Conservation (phyloP, 805 yeast species). For the Grigorovia yakushimaensis region DNA sequence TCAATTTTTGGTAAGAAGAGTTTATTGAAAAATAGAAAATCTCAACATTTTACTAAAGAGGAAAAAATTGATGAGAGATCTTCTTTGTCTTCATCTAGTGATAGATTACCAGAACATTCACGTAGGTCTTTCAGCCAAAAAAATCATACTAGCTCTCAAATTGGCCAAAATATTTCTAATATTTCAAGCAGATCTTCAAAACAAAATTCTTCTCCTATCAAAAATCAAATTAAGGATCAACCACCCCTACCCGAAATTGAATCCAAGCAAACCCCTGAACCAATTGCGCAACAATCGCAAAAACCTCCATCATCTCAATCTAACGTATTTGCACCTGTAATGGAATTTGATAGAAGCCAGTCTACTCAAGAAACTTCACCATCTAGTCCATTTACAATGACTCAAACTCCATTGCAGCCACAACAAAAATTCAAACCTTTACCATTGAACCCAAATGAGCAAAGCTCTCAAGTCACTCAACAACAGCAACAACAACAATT, state of each 20-base stretch:
- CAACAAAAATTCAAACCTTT: conserved; percentile 19
- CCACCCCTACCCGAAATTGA: neutral
- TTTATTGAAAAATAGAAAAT: conserved; percentile 33
- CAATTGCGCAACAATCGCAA: neutral
- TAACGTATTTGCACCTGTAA: neutral
- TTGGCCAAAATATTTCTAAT: neutral
- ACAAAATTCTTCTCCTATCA: neutral
- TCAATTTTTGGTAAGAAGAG: conserved; percentile 57
- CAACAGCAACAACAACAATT: conserved; percentile 6
- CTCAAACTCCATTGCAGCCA: conserved; percentile 31
- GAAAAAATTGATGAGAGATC: conserved; percentile 4
- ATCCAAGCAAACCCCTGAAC: neutral
- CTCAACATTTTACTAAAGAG: conserved; percentile 6
- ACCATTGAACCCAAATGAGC: conserved; percentile 12
- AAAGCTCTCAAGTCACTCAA: neutral
- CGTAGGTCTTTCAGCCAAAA: neutral
- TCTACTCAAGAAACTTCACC: neutral
- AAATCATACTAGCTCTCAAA: neutral
- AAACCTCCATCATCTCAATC: neutral
- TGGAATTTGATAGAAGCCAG: neutral
- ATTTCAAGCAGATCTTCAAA: neutral
- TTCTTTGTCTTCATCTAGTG: conserved; percentile 1
- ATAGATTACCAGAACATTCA: neutral
- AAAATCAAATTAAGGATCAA: neutral
- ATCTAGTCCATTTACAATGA: conserved; percentile 16